Conservation (phyloP, 2,329 filamentous ascomycete species). For the Talaromyces sp. region DNA sequence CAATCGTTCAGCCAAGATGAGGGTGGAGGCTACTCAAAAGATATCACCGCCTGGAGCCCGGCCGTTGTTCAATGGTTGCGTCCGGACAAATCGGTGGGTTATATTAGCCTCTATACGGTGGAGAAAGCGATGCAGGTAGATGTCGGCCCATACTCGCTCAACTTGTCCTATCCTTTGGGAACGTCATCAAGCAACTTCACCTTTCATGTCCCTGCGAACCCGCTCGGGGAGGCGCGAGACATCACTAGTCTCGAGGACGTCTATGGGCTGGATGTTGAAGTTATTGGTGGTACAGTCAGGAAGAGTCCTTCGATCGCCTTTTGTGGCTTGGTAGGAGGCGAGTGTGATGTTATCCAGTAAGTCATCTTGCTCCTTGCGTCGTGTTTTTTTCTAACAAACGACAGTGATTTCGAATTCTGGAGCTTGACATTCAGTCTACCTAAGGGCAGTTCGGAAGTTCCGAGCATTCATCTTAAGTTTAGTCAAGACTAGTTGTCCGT, state of each 20-base stretch:
- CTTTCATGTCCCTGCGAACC: conserved; percentile 24
- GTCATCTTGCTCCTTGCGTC: background rate
- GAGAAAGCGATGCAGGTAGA: conserved; percentile 37
- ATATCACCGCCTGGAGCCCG: conserved; percentile 51
- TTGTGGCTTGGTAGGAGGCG: conserved; percentile 5
- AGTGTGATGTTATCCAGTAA: conserved; percentile 12
- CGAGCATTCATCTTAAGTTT: conserved; percentile 9
- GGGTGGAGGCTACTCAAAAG: conserved; percentile 50
- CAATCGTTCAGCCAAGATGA: conserved; percentile 53
- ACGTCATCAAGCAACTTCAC: conserved; percentile 46
- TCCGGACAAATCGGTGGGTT: conserved; percentile 21
- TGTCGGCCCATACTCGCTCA: conserved; percentile 39
- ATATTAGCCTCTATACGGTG: conserved; percentile 32
- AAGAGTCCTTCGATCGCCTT: conserved; percentile 9
- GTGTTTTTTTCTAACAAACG: background rate
- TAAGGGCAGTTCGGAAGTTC: conserved; percentile 4
- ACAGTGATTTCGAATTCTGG: conserved; percentile 9
- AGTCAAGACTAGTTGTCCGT: background rate
- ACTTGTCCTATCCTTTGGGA: conserved; percentile 50
- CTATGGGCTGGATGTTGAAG: conserved; percentile 11
- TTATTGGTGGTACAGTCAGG: conserved; percentile 12
- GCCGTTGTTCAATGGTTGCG: conserved; percentile 55
- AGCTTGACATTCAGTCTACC: conserved; percentile 10
- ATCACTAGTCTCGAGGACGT: conserved; percentile 10
- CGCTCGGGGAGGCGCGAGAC: conserved; percentile 11